A percentile compares a stretch with the other conserved stretches of the same genome.
phyloP scores from a whole-genome alignment of 2,329 filamentous ascomycete species.

The Diaporthe citri region DNA sequence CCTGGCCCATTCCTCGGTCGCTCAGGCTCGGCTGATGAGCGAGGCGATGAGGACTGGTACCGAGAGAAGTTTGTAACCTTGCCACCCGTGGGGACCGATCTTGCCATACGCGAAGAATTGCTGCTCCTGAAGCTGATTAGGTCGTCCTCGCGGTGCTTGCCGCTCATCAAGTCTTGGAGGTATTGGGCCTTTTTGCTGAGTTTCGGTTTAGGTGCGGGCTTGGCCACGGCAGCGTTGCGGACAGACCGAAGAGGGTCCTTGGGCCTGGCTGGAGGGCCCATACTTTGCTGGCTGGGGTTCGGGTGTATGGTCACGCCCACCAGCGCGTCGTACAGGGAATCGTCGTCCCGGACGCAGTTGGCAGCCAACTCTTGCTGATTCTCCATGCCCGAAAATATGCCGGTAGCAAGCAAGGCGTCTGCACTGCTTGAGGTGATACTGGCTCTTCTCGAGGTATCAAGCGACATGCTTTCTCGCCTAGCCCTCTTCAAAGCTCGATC shows the following conservation, averaged over 20 bases:
- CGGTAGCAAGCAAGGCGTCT: slow-evolving; percentile 56
- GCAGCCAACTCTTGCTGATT: slow-evolving; percentile 53
- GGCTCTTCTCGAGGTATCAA: slow-evolving; percentile 48
- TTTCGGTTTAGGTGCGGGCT: slow-evolving; percentile 32
- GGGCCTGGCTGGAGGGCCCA: slow-evolving; percentile 40
- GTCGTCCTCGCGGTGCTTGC: slow-evolving; percentile 39
- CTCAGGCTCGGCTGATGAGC: slow-evolving; percentile 38
- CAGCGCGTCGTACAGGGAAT: slow-evolving; percentile 39
- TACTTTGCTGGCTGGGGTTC: slow-evolving; percentile 33
- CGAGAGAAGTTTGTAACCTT: slow-evolving; percentile 40
- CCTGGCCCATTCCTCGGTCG: slow-evolving; percentile 31
- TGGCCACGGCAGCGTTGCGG: slow-evolving; percentile 35
- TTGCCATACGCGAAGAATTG: slow-evolving; percentile 38
- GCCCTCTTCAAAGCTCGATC: slow-evolving; percentile 47
- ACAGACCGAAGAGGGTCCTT: slow-evolving; percentile 40
- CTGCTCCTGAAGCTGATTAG: slow-evolving; percentile 40
- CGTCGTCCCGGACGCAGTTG: slow-evolving; percentile 51
- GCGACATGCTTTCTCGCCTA: slow-evolving; percentile 43
- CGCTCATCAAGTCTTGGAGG: slow-evolving; percentile 35
- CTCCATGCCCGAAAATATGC: slow-evolving; percentile 56
- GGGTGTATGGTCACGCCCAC: slow-evolving; percentile 39
- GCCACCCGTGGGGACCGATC: slow-evolving; percentile 30
- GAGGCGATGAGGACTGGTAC: slow-evolving; percentile 40
- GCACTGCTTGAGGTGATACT: slow-evolving; percentile 47
- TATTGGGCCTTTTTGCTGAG: slow-evolving; percentile 39